phyloP scores from a whole-genome alignment of 768 basidiomycete genomes.

The Amanita rubescens region DNA sequence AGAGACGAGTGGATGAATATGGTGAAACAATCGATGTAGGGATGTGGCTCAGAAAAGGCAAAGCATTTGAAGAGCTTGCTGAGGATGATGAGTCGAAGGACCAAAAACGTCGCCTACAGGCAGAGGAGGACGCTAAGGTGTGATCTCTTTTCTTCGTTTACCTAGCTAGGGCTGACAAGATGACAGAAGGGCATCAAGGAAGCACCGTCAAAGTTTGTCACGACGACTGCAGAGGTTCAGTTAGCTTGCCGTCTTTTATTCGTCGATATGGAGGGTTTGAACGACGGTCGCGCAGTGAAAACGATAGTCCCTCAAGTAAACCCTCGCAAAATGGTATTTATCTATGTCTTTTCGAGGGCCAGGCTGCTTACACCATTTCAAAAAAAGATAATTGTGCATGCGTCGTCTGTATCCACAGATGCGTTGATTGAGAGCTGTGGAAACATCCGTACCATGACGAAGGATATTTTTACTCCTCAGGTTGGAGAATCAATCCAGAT shows the following conservation, averaged over 20 bases:
- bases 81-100: slow-evolving; percentile 79
- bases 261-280: slow-evolving; percentile 93
- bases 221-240: slow-evolving; percentile 68
- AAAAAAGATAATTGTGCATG: slow-evolving; percentile 81
- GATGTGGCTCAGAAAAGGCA: slow-evolving; percentile 91
- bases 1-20: slow-evolving; percentile 87
- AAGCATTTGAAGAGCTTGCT: slow-evolving; percentile 83
- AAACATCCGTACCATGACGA: slow-evolving; percentile 84
- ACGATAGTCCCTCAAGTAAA: slow-evolving; percentile 95
- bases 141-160: slow-evolving; percentile 9
- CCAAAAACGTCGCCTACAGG: slow-evolving; percentile 52
- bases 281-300: slow-evolving; percentile 95
- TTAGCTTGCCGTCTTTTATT: slow-evolving; percentile 83
- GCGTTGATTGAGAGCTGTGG: slow-evolving; percentile 75
- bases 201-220: slow-evolving; percentile 87
- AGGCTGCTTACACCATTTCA: neutral
- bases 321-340: slow-evolving; percentile 81
- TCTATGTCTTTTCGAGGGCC: neutral
- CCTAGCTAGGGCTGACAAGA: neutral
- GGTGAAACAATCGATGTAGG: slow-evolving; percentile 94
- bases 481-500: slow-evolving; percentile 79
- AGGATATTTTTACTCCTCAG: slow-evolving; percentile 79
- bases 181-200: slow-evolving; percentile 67
- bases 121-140: slow-evolving; percentile 82
- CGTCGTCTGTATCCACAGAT: slow-evolving; percentile 55